phyloP scores from a whole-genome alignment of 2,329 filamentous ascomycete genomes.

The Coniosporium tulheliwenetii region DNA sequence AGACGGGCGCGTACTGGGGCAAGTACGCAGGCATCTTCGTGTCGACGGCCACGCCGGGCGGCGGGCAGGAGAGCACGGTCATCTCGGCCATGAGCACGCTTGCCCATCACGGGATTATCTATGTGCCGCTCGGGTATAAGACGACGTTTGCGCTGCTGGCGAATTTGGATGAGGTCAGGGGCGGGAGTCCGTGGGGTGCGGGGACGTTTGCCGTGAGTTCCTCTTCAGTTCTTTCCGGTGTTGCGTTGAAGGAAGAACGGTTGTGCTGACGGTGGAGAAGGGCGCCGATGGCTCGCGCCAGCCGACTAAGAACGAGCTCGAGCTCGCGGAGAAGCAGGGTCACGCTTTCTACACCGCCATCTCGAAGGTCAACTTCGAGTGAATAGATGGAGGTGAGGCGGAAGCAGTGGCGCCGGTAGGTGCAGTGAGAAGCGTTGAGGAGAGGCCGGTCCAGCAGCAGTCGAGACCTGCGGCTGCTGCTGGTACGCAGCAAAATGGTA shows the following conservation, averaged over 20 bases:
- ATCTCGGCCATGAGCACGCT: constrained; percentile 72
- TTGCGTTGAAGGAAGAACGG: background rate
- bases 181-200: constrained; percentile 83
- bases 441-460: constrained; percentile 6
- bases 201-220: constrained; percentile 63
- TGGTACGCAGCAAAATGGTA: constrained; percentile 2
- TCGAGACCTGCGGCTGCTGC: constrained; percentile 1
- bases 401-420: constrained; percentile 12
- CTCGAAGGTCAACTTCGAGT: constrained; percentile 53
- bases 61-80: constrained; percentile 84
- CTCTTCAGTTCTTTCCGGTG: background rate
- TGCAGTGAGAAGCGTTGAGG: constrained; percentile 8
- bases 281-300: constrained; percentile 66
- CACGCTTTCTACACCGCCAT: constrained; percentile 68
- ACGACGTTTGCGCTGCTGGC: constrained; percentile 55
- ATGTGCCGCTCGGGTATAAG: constrained; percentile 88
- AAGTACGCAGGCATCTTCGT: constrained; percentile 90
- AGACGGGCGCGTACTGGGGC: constrained; percentile 58
- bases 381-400: constrained; percentile 53
- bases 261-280: constrained; percentile 14
- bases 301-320: constrained; percentile 59
- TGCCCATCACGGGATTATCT: constrained; percentile 87
- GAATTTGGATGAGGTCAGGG: constrained; percentile 65
- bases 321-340: constrained; percentile 70
- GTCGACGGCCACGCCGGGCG: constrained; percentile 67